Conservation (phyloP, 75 land plant species). For the Larix kaempferi region DNA sequence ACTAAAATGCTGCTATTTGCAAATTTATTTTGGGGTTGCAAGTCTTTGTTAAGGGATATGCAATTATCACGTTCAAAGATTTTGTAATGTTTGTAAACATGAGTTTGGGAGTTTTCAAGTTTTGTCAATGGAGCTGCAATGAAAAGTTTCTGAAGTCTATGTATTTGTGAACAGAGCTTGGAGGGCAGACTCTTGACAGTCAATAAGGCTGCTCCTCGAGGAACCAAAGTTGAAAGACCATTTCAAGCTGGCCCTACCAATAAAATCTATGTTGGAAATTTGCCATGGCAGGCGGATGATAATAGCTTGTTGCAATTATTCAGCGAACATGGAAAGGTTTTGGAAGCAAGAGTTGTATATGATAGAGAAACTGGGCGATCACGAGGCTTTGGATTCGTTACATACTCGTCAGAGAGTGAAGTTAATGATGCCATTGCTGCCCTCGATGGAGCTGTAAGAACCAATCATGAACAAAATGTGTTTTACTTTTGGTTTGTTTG, state of each 20-base stretch:
- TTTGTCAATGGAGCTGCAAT: background rate
- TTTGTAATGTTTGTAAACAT: background rate
- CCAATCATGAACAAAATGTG: background rate
- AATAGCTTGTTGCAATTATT: conserved; percentile 59
- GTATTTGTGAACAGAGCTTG: conserved; percentile 33
- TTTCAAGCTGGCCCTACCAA: conserved; percentile 25
- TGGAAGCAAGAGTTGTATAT: conserved; percentile 70
- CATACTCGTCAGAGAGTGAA: conserved; percentile 56
- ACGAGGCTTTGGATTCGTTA: conserved; percentile 93
- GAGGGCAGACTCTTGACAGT: conserved; percentile 62
- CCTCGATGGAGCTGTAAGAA: conserved; percentile 59
- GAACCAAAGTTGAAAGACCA: conserved; percentile 25
- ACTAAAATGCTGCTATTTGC: too few relatives aligned
- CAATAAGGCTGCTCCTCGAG: conserved; percentile 65
- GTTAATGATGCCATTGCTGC: conserved; percentile 70
- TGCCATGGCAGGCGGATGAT: conserved; percentile 83
- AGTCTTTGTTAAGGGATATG: background rate
- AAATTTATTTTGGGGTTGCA: background rate
- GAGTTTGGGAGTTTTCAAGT: background rate
- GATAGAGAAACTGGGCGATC: conserved; percentile 88
- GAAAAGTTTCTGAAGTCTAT: background rate
- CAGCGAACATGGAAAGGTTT: conserved; percentile 83
- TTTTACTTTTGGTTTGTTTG: background rate
- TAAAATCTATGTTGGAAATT: conserved; percentile 81
- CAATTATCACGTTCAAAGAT: too few relatives aligned